These are phyloP conservation scores for Lactarius evosmus DNA, from an alignment of 768 basidiomycete genomes.

Conservation along the genomic window DNA sequence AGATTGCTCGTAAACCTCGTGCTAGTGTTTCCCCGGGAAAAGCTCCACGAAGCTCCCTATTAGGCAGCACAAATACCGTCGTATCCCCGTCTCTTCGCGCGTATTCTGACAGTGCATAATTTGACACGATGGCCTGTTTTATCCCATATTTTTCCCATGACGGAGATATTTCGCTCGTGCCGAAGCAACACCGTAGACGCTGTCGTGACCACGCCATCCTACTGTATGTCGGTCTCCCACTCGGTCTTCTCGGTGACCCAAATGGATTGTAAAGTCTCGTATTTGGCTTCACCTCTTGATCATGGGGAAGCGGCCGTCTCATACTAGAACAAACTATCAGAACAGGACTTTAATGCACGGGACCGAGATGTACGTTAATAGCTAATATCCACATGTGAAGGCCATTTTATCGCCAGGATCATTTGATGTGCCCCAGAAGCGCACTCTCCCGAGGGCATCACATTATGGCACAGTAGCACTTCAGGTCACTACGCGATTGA, in stretches of 20 bases:
- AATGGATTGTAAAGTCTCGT: slow-evolving; percentile 1
- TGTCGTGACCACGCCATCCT: background rate
- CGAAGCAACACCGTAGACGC: background rate
- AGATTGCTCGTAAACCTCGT: too few species aligned
- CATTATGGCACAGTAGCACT: background rate
- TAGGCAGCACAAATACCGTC: background rate
- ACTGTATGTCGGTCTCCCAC: background rate
- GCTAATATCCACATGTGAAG: background rate
- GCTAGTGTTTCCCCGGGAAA: background rate
- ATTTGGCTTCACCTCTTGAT: background rate
- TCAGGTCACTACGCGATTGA: background rate
- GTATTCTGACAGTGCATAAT: background rate
- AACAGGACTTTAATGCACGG: background rate
- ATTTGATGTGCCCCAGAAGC: background rate
- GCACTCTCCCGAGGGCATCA: background rate
- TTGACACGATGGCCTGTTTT: background rate
- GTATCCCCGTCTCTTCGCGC: background rate
- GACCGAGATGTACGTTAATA: background rate
- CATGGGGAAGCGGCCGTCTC: background rate
- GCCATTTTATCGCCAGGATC: slow-evolving; percentile 6
- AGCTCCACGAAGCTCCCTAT: background rate
- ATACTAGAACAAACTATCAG: background rate
- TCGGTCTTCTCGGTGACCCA: background rate
- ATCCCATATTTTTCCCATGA: background rate
- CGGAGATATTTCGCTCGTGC: background rate